Conservation (phyloP, 306 rosid species). For the Oxytropis ochrocephala region DNA sequence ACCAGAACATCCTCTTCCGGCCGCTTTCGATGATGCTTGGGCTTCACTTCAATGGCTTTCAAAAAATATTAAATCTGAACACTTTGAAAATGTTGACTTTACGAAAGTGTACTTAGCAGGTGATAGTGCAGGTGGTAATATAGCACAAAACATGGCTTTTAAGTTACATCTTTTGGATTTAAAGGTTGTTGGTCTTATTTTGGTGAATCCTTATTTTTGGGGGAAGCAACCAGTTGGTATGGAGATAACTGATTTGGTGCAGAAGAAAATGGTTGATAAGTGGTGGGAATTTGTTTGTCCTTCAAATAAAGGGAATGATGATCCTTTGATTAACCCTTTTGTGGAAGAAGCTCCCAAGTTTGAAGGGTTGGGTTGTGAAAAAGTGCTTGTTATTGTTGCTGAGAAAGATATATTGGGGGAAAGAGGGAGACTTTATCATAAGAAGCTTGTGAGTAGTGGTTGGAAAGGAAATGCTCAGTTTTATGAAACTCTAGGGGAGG, state of each 20-base stretch:
- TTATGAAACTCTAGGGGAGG: constrained; percentile 52
- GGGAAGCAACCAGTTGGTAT: constrained; percentile 56
- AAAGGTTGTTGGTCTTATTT: constrained; percentile 40
- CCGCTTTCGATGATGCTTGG: constrained; percentile 70
- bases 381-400: constrained; percentile 46
- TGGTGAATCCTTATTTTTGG: constrained; percentile 86
- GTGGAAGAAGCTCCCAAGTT: constrained; percentile 55
- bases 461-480: constrained; percentile 56
- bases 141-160: constrained; percentile 55
- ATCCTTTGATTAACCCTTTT: constrained; percentile 69
- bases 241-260: constrained; percentile 38
- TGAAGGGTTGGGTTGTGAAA: constrained; percentile 37
- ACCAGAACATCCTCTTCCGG: constrained; percentile 75
- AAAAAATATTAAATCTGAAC: too few species aligned
- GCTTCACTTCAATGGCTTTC: constrained; percentile 55
- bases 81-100: constrained; percentile 35
- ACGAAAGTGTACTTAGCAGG: constrained; percentile 54
- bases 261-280: constrained; percentile 57
- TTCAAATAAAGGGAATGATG: constrained; percentile 59
- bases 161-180: constrained; percentile 7
- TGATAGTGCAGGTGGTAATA: constrained; percentile 80
- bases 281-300: constrained; percentile 90
- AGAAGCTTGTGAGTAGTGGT: constrained; percentile 36
- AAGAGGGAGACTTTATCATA: constrained; percentile 70
- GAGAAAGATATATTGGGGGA: constrained; percentile 68